Conservation (phyloP, 768 basidiomycete species). For the Porpolomopsis calyptriformis region DNA sequence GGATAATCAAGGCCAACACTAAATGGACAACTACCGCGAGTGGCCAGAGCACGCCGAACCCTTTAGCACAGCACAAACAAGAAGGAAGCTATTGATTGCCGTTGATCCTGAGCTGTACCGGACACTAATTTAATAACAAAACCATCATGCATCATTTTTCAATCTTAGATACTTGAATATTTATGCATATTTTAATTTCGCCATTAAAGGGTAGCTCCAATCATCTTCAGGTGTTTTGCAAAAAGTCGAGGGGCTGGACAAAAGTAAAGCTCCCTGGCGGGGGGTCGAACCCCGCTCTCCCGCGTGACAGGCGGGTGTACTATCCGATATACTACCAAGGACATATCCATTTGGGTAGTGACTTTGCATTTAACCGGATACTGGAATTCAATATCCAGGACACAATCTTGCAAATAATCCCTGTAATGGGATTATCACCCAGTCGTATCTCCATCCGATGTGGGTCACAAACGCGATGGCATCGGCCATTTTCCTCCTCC, state of each 20-base stretch:
- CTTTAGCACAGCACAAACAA: background rate
- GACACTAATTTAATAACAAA: too few relatives aligned
- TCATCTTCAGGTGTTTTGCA: too few relatives aligned
- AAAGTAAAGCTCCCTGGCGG: constrained; percentile 14
- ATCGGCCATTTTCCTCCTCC: background rate
- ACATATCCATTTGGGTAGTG: background rate
- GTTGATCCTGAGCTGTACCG: too few relatives aligned
- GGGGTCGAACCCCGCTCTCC: constrained; percentile 19
- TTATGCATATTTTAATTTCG: too few relatives aligned
- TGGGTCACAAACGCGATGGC: background rate
- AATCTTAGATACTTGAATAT: too few relatives aligned
- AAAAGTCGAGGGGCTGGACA: background rate
- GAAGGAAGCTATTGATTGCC: too few relatives aligned
- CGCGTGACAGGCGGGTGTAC: constrained; percentile 17
- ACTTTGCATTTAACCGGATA: too few relatives aligned
- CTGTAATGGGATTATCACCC: constrained; percentile 4
- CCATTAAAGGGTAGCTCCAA: too few relatives aligned
- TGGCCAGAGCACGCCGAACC: background rate
- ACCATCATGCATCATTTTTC: too few relatives aligned
- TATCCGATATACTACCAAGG: constrained; percentile 7
- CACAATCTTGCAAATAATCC: too few relatives aligned
- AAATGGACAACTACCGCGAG: background rate
- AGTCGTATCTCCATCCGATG: background rate
- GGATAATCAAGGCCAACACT: background rate
- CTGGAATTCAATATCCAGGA: background rate